Conservation (phyloP, 192 early-diverging fungal species). For the Gigaspora rosea region DNA sequence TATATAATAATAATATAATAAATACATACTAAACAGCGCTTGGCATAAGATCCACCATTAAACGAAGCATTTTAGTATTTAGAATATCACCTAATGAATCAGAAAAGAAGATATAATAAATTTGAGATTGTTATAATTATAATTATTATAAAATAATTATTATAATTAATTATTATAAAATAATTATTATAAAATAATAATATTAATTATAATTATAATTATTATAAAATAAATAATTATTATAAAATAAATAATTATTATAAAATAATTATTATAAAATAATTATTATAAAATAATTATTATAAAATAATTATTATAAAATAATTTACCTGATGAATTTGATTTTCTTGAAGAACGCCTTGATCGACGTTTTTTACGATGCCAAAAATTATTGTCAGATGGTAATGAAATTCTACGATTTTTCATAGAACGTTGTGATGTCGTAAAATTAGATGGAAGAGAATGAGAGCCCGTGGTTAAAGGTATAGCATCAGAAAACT, state of each 20-base stretch:
- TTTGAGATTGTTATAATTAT: too few relatives aligned
- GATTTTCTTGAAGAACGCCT: conserved; percentile 4
- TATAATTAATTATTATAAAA: not conserved
- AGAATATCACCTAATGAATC: conserved; percentile 33
- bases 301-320: not conserved
- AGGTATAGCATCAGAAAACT: not conserved
- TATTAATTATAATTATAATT: too few relatives aligned
- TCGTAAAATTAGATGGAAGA: too few relatives aligned
- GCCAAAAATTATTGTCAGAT: not conserved
- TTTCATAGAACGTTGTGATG: not conserved
- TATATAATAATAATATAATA: not conserved
- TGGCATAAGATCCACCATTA: conserved; percentile 58
- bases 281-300: not conserved
- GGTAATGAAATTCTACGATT: not conserved
- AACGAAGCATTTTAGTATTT: conserved; percentile 47
- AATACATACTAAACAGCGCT: conserved; percentile 58
- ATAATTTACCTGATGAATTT: too few relatives aligned
- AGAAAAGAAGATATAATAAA: not conserved
- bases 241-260: not conserved
- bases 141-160: not conserved
- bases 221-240: not conserved
- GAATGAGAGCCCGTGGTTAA: not conserved
- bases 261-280: too few relatives aligned
- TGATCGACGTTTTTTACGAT: conserved; percentile 1
- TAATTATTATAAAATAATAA: too few relatives aligned